Percentiles rank a stretch among this genome's conserved stretches.
These are phyloP conservation scores for Hordeum vulgare DNA, from an alignment of 176 grass and related monocot species.

Conservation along the genomic window DNA sequence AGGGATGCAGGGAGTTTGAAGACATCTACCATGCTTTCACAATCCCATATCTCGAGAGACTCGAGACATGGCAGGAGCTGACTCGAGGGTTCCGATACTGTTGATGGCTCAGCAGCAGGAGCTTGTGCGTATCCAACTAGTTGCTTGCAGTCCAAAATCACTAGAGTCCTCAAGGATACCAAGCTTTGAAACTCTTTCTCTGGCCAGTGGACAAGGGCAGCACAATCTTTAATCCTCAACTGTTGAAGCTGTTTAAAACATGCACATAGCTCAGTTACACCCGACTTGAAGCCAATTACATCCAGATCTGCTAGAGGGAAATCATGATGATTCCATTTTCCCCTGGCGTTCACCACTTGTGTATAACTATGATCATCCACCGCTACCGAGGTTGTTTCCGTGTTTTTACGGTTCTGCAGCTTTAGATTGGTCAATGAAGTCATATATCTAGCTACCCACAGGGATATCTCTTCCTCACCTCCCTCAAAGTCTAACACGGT, in stretches of 20 bases:
- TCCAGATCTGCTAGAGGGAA: background rate
- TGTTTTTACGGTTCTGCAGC: accelerated
- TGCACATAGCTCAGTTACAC: too few relatives aligned
- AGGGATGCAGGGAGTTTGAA: too few relatives aligned
- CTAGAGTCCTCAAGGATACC: background rate
- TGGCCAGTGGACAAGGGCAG: background rate
- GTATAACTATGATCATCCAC: too few relatives aligned
- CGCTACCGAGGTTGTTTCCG: background rate
- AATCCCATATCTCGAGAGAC: accelerated
- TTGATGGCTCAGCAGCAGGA: background rate
- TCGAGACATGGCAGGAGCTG: background rate
- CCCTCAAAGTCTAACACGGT: background rate
- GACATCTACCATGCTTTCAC: too few relatives aligned
- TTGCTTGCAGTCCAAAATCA: accelerated
- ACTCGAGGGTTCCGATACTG: background rate
- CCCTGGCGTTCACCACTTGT: background rate
- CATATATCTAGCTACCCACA: background rate
- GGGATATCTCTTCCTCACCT: background rate
- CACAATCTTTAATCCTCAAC: accelerated
- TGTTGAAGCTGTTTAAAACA: background rate
- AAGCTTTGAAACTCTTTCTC: background rate
- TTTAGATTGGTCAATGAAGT: background rate
- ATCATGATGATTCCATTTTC: background rate
- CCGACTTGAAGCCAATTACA: background rate
- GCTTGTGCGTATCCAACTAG: background rate